Evolutionary conservation across 345 rosid species (phyloP), one percentile per base, ranked within the genome.

Genomic region (Heritiera fomes): DNA sequence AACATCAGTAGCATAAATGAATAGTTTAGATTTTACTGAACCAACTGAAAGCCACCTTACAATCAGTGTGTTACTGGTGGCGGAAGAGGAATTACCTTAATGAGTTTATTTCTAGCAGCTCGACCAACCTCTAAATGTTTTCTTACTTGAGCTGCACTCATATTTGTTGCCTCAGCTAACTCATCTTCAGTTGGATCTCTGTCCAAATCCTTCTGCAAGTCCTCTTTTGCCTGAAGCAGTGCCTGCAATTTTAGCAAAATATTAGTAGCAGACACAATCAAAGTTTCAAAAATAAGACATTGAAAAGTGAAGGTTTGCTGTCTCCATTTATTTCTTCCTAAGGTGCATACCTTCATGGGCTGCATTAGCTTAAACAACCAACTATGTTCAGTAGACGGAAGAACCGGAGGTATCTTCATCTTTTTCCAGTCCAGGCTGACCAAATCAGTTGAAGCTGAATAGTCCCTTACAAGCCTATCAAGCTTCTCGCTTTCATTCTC

Each of bases 371-470:
- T 96, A 87, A 96, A 96, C 90, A 96, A 77, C 98, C 98, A 94
- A 66, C 82, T 52, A 78, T 96, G 98, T 82, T 96, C 99, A 0
- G 88, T 58, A 1, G 89, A 87, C 56, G 95, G 83, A 58, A 96
- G 91, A 86, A 96, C 98, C 0, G 97, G 99, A 75, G 99, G 99
- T 73, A 96, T 94, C 90, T 89, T 92, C 99, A 89, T 92, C 65
- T 88, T 96, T 50, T 89, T 94, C 99, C 99, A 96, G 80, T 96
- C 99, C 85, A 96, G 82, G 88, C 92, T 90, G 28, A 78, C 90
- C 78, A 92, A 71, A 85, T 88, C 90, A 8, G 93, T 88, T 56
- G 97, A 96, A 80, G 88, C 85, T 1, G 94, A 91, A 81, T 94
- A 92, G 6, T 87, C 92, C 80, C 94, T 82, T 34, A 92, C 89